phyloP scores from a whole-genome alignment of 1,284 basidiomycete species.

The Schizopora paradoxa region DNA sequence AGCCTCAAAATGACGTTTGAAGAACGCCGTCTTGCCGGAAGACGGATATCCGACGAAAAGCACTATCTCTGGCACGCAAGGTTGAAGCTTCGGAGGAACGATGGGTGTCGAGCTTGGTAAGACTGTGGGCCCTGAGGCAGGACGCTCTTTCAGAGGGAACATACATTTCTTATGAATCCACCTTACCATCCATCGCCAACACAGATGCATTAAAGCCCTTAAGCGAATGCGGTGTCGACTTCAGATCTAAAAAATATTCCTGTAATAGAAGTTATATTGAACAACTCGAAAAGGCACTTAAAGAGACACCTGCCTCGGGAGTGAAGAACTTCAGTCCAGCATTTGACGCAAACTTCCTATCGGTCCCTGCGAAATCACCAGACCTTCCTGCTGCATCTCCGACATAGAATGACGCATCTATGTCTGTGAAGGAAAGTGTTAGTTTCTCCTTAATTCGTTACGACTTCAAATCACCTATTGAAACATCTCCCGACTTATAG shows the following conservation, averaged over 20 bases:
- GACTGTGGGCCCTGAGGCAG: slow-evolving; percentile 44
- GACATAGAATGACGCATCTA: slow-evolving; percentile 66
- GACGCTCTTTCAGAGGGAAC: not conserved
- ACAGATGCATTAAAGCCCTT: slow-evolving; percentile 57
- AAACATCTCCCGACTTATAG: slow-evolving; percentile 50
- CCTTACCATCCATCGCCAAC: slow-evolving; percentile 27
- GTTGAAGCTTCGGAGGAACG: slow-evolving; percentile 34
- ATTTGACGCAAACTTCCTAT: slow-evolving; percentile 83
- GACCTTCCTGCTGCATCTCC: slow-evolving; percentile 87
- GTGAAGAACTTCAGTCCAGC: slow-evolving; percentile 69
- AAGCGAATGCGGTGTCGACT: slow-evolving; percentile 39
- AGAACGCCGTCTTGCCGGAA: slow-evolving; percentile 85
- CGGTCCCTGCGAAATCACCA: slow-evolving; percentile 72
- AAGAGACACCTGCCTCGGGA: slow-evolving; percentile 40
- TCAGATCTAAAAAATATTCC: slow-evolving; percentile 75
- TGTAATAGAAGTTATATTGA: slow-evolving; percentile 26
- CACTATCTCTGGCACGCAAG: slow-evolving; percentile 57
- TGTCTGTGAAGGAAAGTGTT: slow-evolving; percentile 44
- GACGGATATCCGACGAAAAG: slow-evolving; percentile 87
- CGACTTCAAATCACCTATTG: slow-evolving; percentile 51
- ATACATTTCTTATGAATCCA: not conserved
- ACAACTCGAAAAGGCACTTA: slow-evolving; percentile 5
- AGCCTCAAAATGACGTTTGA: slow-evolving; percentile 60
- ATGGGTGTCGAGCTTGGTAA: slow-evolving; percentile 62
- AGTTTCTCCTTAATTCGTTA: not conserved